Evolutionary conservation across 2,329 filamentous ascomycete genomes (phyloP).

Genomic region (Rutstroemia sp.): DNA sequence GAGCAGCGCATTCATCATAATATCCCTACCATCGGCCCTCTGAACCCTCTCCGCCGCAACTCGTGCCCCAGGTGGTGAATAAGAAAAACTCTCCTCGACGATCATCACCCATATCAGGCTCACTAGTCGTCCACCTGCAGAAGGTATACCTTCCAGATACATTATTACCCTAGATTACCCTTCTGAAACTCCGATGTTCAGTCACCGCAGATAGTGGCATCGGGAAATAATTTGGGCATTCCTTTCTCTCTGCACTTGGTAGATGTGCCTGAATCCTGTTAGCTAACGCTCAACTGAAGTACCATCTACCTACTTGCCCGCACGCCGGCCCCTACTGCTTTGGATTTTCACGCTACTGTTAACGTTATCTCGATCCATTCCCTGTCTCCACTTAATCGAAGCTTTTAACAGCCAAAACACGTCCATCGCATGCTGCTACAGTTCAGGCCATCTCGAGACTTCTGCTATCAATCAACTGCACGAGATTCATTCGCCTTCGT

Average conservation of each 20-base stretch:
- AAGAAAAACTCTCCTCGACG: background rate
- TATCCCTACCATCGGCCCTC: too few relatives aligned
- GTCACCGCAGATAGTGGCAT: background rate
- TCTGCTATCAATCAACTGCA: background rate
- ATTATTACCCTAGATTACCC: background rate
- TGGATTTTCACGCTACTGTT: too few relatives aligned
- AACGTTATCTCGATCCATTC: too few relatives aligned
- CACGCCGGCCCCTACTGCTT: too few relatives aligned
- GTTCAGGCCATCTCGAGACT: background rate
- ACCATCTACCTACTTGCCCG: background rate
- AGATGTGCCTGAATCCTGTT: background rate
- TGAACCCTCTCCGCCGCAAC: too few relatives aligned
- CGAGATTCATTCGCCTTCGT: background rate
- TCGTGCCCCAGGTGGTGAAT: too few relatives aligned
- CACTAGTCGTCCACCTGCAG: background rate
- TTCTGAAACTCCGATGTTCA: background rate
- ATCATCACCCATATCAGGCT: background rate
- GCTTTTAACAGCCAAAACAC: background rate
- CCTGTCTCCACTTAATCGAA: too few relatives aligned
- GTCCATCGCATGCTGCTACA: background rate
- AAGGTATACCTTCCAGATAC: background rate
- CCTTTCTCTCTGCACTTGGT: background rate
- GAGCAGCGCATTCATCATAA: too few relatives aligned
- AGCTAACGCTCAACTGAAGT: constrained; percentile 5
- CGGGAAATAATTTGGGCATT: background rate